Conservation (phyloP, 2,329 filamentous ascomycete species). For the Ophiocordyceps camponoti-saundersi region DNA sequence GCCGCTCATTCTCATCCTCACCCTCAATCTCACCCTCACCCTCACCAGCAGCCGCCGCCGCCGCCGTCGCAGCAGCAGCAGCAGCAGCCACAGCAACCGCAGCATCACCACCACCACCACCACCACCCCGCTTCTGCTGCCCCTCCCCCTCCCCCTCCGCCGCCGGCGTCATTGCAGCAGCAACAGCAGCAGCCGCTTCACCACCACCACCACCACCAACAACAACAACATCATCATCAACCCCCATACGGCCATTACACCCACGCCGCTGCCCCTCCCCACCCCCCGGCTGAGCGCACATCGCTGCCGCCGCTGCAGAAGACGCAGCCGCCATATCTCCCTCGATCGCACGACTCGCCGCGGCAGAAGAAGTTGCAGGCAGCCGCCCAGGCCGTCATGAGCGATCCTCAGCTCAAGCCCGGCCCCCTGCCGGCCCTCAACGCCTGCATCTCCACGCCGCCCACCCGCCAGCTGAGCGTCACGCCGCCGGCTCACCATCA, state of each 20-base stretch:
- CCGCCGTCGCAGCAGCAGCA: background rate
- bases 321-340: conserved; percentile 14
- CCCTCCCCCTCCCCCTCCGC: conserved; percentile 6
- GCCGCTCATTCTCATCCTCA: too few relatives aligned
- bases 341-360: conserved; percentile 21
- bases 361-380: conserved; percentile 26
- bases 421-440: conserved; percentile 26
- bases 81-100: background rate
- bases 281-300: conserved; percentile 5
- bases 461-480: conserved; percentile 26
- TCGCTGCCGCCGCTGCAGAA: conserved; percentile 19
- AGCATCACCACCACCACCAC: too few relatives aligned
- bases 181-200: background rate
- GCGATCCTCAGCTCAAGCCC: conserved; percentile 21
- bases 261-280: conserved; percentile 3
- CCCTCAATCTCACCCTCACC: conserved; percentile 9
- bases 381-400: conserved; percentile 23
- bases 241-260: conserved; percentile 12
- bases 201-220: background rate
- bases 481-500: conserved; percentile 22
- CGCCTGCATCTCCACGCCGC: conserved; percentile 21
- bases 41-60: conserved; percentile 8
- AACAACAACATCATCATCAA: background rate
- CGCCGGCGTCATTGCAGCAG: background rate
- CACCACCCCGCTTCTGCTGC: conserved; percentile 6